Percentiles rank a stretch among this genome's conserved stretches.
These are phyloP conservation scores for Priceomyces castillae DNA, from an alignment of 805 yeast genomes.

Conservation along the genomic window DNA sequence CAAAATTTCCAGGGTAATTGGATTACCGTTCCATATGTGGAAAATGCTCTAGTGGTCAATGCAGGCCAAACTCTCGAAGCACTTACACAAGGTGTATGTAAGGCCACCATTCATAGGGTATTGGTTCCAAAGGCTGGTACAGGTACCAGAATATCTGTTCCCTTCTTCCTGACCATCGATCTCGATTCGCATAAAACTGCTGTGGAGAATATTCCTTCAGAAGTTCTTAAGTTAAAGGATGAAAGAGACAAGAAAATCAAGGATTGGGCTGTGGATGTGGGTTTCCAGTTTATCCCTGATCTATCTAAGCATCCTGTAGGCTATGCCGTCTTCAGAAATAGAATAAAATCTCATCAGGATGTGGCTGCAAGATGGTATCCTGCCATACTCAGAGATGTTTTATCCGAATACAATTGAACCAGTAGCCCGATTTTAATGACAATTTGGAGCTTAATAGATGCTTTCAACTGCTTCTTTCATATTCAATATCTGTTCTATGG, in stretches of 20 bases:
- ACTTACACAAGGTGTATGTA: conserved; percentile 54
- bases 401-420: conserved; percentile 18
- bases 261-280: conserved; percentile 37
- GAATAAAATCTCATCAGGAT: conserved; percentile 44
- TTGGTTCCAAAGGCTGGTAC: conserved; percentile 38
- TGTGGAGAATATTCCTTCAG: conserved; percentile 26
- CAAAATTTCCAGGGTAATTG: conserved; percentile 55
- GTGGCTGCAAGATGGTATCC: conserved; percentile 46
- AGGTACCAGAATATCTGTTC: conserved; percentile 45
- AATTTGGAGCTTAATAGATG: no score
- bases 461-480: no score
- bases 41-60: conserved; percentile 51
- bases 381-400: conserved; percentile 30
- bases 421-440: neutral
- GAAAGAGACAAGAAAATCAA: conserved; percentile 34
- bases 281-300: conserved; percentile 40
- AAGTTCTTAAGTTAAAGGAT: conserved; percentile 26
- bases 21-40: conserved; percentile 52
- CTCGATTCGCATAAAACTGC: conserved; percentile 31
- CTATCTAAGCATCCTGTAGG: conserved; percentile 43
- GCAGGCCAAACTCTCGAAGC: conserved; percentile 64
- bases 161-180: conserved; percentile 49
- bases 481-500: no score
- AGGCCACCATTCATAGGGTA: conserved; percentile 59
- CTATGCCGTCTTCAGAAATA: conserved; percentile 43